Evolutionary conservation across 2,329 filamentous ascomycete species (phyloP).

Genomic region (Teratosphaeria zuluensis): DNA sequence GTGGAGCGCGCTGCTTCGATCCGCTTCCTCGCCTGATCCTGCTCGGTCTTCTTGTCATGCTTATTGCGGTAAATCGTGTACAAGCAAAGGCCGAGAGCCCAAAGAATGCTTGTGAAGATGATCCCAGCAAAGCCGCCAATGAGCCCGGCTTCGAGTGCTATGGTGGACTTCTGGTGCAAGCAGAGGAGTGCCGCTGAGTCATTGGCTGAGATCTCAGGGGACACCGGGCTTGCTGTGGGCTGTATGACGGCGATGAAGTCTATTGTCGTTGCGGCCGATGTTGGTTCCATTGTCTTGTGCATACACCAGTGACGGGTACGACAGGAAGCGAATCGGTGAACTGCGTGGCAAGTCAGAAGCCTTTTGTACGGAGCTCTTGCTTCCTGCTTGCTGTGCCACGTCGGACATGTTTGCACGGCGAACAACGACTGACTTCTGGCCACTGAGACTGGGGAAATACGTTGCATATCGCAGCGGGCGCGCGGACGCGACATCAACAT

Average conservation of each 20-base stretch:
- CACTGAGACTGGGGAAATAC: too few species aligned
- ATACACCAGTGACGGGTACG: not conserved
- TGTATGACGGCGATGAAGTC: not conserved
- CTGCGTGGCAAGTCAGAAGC: too few species aligned
- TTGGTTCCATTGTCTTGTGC: not conserved
- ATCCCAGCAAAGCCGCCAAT: not conserved
- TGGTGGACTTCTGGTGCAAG: not conserved
- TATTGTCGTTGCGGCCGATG: not conserved
- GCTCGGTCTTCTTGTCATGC: not conserved
- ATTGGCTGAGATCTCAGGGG: not conserved
- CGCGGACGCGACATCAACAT: not conserved
- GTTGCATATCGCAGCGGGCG: not conserved
- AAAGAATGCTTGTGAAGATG: not conserved
- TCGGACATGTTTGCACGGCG: not conserved
- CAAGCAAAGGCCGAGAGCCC: not conserved
- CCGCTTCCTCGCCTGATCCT: not conserved
- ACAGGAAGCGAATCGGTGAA: not conserved
- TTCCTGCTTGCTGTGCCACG: not conserved
- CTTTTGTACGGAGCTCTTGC: not conserved
- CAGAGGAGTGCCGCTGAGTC: not conserved
- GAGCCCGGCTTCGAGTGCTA: not conserved
- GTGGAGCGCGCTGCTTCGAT: not conserved
- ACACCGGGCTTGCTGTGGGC: not conserved
- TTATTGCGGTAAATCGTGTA: not conserved
- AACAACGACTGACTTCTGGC: not conserved